A percentile compares a stretch with the other conserved stretches of the same genome.
phyloP scores from a whole-genome alignment of 2,329 filamentous ascomycete genomes.

The Diaporthe vaccinii region DNA sequence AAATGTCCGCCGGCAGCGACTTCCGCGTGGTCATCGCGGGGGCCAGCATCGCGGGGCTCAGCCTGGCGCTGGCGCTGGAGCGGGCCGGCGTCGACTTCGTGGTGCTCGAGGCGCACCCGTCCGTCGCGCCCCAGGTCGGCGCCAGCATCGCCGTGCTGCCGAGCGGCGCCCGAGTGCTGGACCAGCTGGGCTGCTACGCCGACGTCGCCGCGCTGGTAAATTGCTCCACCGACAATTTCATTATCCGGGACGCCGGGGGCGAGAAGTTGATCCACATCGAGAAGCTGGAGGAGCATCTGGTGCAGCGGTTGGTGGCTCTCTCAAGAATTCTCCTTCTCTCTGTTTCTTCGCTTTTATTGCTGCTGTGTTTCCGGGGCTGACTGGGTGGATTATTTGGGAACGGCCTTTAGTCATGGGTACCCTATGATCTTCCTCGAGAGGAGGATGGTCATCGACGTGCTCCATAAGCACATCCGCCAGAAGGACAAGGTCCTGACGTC shows the following conservation, averaged over 20 bases:
- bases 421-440: constrained; percentile 53
- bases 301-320: constrained; percentile 18
- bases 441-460: constrained; percentile 49
- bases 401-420: constrained; percentile 48
- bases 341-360: too few species aligned
- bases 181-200: constrained; percentile 60
- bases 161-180: constrained; percentile 59
- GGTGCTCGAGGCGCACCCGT: constrained; percentile 58
- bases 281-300: constrained; percentile 27
- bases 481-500: constrained; percentile 51
- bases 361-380: not conserved
- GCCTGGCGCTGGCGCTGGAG: constrained; percentile 59
- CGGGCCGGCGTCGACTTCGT: constrained; percentile 61
- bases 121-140: constrained; percentile 60
- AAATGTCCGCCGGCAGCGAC: not conserved
- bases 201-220: constrained; percentile 27
- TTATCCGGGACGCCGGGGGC: constrained; percentile 27
- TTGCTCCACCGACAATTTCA: constrained; percentile 28
- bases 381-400: not conserved
- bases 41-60: constrained; percentile 61
- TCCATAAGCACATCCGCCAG: constrained; percentile 51
- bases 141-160: constrained; percentile 62
- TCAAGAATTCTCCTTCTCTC: not conserved
- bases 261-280: not conserved
- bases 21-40: constrained; percentile 60